Conservation (phyloP, 176 grass and related monocot genomes). For the Ensete ventricosum region DNA sequence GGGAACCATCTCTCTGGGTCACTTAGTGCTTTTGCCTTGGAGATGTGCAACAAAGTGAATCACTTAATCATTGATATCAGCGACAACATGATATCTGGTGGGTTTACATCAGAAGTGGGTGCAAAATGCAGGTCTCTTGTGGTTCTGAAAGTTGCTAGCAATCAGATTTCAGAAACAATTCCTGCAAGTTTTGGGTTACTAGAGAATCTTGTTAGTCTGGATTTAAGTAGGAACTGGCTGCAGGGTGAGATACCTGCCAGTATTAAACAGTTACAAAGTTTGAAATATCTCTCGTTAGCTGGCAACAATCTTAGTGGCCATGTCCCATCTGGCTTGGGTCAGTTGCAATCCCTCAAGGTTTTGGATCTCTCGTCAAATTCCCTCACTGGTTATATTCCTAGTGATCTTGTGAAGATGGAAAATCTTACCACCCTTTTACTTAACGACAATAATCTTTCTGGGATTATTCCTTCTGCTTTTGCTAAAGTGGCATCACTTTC, state of each 20-base stretch:
- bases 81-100: conserved; percentile 60
- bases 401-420: conserved; percentile 37
- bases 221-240: conserved; percentile 60
- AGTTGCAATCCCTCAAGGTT: conserved; percentile 55
- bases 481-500: conserved; percentile 35
- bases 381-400: conserved; percentile 53
- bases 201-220: conserved; percentile 44
- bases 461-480: conserved; percentile 40
- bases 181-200: conserved; percentile 57
- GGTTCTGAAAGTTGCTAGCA: conserved; percentile 60
- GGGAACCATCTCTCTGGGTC: conserved; percentile 56
- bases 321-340: conserved; percentile 42
- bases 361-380: conserved; percentile 87
- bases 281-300: conserved; percentile 69
- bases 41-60: conserved; percentile 43
- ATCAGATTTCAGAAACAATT: conserved; percentile 63
- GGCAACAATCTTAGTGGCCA: conserved; percentile 60
- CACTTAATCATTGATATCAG: conserved; percentile 43
- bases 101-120: conserved; percentile 35
- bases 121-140: conserved; percentile 45
- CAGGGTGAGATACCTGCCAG: conserved; percentile 55
- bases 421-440: conserved; percentile 51
- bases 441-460: conserved; percentile 66
- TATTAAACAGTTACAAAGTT: conserved; percentile 43
- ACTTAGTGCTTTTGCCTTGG: conserved; percentile 48